A percentile compares a stretch with the other conserved stretches of the same genome.
Evolutionary conservation across 495 filamentous ascomycete species (phyloP).

Genomic region (Xylaria intraflava): DNA sequence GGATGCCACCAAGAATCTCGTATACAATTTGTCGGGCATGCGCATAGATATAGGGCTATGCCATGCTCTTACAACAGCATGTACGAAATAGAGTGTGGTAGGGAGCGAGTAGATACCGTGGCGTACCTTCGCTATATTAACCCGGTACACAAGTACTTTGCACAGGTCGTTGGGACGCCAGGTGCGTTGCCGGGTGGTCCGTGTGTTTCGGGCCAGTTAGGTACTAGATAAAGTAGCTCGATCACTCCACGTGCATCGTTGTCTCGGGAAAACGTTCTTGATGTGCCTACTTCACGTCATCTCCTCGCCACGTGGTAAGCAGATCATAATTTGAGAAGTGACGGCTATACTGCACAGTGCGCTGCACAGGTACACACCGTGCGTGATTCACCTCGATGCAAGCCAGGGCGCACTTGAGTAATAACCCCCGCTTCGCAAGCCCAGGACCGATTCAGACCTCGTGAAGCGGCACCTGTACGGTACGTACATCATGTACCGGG

Average conservation of each 20-base stretch:
- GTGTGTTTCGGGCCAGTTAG: too few relatives aligned
- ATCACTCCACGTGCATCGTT: slow-evolving; percentile 1
- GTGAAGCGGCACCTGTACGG: neutral
- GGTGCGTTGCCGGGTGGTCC: too few relatives aligned
- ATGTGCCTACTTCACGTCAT: neutral
- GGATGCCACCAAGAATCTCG: too few relatives aligned
- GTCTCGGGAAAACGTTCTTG: neutral
- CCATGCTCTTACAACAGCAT: too few relatives aligned
- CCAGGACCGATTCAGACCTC: neutral
- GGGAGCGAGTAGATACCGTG: too few relatives aligned
- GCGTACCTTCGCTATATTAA: too few relatives aligned
- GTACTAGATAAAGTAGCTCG: too few relatives aligned
- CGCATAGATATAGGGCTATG: too few relatives aligned
- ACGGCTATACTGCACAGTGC: neutral
- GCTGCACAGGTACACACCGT: neutral
- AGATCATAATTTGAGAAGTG: neutral
- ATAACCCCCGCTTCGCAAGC: neutral
- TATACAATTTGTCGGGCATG: too few relatives aligned
- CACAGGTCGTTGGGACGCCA: too few relatives aligned
- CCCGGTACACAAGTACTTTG: too few relatives aligned
- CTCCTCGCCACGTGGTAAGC: slow-evolving; percentile 8
- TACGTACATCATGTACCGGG: neutral
- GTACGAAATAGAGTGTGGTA: too few relatives aligned
- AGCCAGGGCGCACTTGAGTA: neutral
- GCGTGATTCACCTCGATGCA: neutral